Conservation (phyloP, 1,284 basidiomycete species). For the Cryptococcus depauperatus region DNA sequence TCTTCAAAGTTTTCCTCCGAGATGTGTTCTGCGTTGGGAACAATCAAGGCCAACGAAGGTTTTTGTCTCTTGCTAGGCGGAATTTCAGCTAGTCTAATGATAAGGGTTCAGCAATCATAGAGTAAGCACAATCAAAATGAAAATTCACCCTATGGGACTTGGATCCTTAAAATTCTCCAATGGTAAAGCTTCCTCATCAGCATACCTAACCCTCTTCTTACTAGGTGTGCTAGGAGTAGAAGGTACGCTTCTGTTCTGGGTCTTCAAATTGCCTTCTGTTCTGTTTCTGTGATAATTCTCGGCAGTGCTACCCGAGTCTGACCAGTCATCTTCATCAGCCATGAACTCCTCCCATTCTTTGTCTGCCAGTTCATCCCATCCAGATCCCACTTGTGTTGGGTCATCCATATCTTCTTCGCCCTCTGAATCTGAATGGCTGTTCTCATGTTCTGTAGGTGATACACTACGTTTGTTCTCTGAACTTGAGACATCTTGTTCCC, state of each 20-base stretch:
- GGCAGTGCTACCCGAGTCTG: background rate
- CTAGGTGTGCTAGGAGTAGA: conserved; percentile 22
- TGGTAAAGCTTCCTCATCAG: conserved; percentile 36
- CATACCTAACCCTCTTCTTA: conserved; percentile 38
- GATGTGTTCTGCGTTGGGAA: no score
- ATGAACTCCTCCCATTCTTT: conserved; percentile 19
- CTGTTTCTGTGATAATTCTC: background rate
- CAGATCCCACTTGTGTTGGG: conserved; percentile 16
- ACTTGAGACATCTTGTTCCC: no score
- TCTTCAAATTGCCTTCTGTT: background rate
- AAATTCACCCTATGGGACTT: conserved; percentile 16
- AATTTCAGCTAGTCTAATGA: conserved; percentile 1
- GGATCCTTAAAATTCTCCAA: conserved; percentile 31
- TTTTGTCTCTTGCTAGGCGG: conserved; percentile 20
- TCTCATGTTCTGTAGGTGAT: background rate
- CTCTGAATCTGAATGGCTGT: conserved; percentile 17
- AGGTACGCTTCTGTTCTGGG: background rate
- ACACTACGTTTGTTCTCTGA: background rate
- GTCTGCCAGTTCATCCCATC: conserved; percentile 22
- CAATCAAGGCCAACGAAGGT: no score
- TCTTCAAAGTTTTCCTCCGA: conserved; percentile 11
- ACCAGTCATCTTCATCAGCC: conserved; percentile 17
- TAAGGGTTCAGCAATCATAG: background rate
- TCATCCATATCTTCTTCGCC: conserved; percentile 20
- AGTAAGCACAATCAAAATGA: no score